These are phyloP conservation scores for Ministeria vibrans DNA, from an alignment of 78 protist genomes.

Conservation along the genomic window DNA sequence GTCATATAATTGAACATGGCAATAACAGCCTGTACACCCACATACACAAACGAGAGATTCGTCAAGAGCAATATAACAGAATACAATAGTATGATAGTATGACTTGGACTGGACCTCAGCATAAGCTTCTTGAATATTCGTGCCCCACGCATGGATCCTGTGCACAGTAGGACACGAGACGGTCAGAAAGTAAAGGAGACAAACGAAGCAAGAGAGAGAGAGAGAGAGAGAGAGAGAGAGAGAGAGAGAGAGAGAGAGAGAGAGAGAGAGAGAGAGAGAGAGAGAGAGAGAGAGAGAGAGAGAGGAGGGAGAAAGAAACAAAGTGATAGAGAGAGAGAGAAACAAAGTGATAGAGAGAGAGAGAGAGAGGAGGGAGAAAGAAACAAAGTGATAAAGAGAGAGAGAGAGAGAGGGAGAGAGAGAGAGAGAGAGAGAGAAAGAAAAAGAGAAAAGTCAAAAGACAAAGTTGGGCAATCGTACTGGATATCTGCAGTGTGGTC, in stretches of 20 bases:
- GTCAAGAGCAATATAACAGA: neutral
- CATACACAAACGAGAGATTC: neutral
- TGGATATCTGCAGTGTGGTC: constrained; percentile 14
- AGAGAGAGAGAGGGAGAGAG: neutral
- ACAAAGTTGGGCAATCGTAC: neutral
- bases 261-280: neutral
- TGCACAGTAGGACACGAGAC: neutral
- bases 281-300: no score
- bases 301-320: neutral
- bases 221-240: neutral
- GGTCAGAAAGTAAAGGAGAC: neutral
- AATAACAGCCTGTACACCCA: neutral
- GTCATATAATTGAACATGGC: constrained; percentile 12
- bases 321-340: neutral
- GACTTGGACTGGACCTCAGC: neutral
- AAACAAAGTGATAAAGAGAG: neutral
- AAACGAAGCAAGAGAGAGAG: neutral
- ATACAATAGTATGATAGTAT: neutral
- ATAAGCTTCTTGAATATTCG: neutral
- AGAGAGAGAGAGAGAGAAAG: neutral
- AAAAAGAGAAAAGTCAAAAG: neutral
- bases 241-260: neutral
- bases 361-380: neutral
- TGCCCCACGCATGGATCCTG: neutral
- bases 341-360: neutral